These are phyloP conservation scores for Parietichytrium sp. DNA, from an alignment of 108 stramenopile genomes.

Conservation along the genomic window DNA sequence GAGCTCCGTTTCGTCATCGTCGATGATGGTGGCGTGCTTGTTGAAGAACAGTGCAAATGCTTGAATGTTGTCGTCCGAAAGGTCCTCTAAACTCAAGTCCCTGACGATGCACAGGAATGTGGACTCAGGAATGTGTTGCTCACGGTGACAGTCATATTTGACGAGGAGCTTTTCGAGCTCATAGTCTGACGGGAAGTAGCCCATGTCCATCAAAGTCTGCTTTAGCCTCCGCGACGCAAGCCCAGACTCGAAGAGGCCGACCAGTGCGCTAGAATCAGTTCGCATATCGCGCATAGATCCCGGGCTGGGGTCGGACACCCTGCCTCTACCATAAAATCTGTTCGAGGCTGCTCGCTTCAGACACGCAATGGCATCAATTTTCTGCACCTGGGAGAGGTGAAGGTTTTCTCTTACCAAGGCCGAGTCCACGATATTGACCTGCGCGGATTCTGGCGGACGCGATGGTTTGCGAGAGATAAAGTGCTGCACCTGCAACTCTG, in stretches of 20 bases:
- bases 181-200: neutral
- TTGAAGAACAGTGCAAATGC: conserved; percentile 6
- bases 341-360: conserved; percentile 1
- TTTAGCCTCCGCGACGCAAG: neutral
- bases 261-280: neutral
- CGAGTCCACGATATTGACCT: neutral
- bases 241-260: neutral
- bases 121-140: neutral
- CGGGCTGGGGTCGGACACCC: neutral
- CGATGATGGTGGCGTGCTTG: neutral
- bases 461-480: no score
- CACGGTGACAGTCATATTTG: neutral
- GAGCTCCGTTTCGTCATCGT: neutral
- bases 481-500: no score
- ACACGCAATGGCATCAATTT: conserved; percentile 4
- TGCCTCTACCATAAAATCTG: neutral
- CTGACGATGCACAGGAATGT: neutral
- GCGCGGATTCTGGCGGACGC: neutral
- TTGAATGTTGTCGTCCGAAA: conserved; percentile 1
- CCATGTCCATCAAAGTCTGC: conserved; percentile 36
- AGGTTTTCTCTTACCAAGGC: neutral
- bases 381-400: neutral
- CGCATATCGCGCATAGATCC: neutral
- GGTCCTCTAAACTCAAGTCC: neutral
- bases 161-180: neutral